Conservation (phyloP, 345 rosid species). For the Geranium brycei region DNA sequence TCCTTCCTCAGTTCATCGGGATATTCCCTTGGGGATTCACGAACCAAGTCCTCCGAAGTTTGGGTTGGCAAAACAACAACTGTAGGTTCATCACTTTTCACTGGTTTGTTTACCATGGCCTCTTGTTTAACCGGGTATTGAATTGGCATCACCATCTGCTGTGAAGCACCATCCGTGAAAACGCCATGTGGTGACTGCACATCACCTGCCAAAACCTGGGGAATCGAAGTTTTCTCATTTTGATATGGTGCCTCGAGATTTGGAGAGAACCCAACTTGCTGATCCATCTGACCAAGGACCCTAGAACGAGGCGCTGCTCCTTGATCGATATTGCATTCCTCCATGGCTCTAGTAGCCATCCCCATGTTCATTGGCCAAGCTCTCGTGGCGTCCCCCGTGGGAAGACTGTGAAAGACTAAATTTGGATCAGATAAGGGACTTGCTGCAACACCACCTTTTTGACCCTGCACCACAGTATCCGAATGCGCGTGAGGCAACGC, state of each 20-base stretch:
- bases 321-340: slow-evolving; percentile 26
- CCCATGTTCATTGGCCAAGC: slow-evolving; percentile 17
- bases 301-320: slow-evolving; percentile 19
- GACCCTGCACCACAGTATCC: slow-evolving; percentile 36
- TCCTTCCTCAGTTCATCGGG: slow-evolving; percentile 23
- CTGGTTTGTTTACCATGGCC: slow-evolving; percentile 13
- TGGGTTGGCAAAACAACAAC: slow-evolving; percentile 19
- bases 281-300: slow-evolving; percentile 19
- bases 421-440: slow-evolving; percentile 16
- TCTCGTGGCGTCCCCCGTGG: slow-evolving; percentile 21
- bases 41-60: slow-evolving; percentile 20
- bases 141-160: slow-evolving; percentile 13
- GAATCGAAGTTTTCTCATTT: too few relatives aligned
- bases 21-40: slow-evolving; percentile 25
- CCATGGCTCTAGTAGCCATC: slow-evolving; percentile 20
- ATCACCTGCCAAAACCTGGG: slow-evolving; percentile 15
- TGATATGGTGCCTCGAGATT: slow-evolving; percentile 13
- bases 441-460: slow-evolving; percentile 11
- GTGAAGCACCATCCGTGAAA: slow-evolving; percentile 13
- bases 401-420: slow-evolving; percentile 36
- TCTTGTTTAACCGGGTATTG: slow-evolving; percentile 26
- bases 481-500: slow-evolving; percentile 64
- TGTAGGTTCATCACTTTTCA: slow-evolving; percentile 12
- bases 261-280: slow-evolving; percentile 21
- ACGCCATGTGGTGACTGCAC: slow-evolving; percentile 16